Evolutionary conservation across 2,329 filamentous ascomycete species (phyloP), one percentile per base, ranked within the genome.

Genomic region (Harringtonia lauricola): DNA sequence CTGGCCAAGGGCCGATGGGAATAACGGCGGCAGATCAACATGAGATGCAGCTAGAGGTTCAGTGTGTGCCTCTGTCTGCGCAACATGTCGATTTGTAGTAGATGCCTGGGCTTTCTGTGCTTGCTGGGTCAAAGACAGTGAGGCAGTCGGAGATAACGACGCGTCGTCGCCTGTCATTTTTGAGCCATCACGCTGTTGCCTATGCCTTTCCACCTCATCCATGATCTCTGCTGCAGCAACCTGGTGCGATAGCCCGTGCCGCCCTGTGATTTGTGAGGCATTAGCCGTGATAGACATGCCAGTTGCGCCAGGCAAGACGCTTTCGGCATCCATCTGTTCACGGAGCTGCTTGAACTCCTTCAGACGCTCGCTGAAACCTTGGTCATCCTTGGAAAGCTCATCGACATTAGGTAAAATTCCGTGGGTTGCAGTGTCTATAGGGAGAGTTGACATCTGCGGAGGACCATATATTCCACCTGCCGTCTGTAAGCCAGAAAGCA

Each of bases 311-410:
- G 36, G 18, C 4, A 12, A 19, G 14, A 58, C 54, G 45, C 67
- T 62, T 41, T 72, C 67, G 15, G 72, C 68, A 46, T 89, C 86
- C 47, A 82, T 76, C 56, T 85, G 76, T n/a, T 81, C 75, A 52
- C 85, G 76, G 40, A 92, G 65, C 26, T 83, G 76, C 54, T 94
- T 79, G 58, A 95, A 95, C 57, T 95, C 83, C 52, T 84, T 78
- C 18, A 95, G 70, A 37, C 89, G 81, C 38, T 86, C 84, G 48
- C 70, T 71, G 52, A 79, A 81, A 0, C 76, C 78, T 52, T 79
- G 70, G 0, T 64, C 51, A 48, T 82, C 78, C 46, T 69, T 64
- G 43, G 64, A 57, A 7, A 79, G 66, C 45, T 76, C 66, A 31
- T 69, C 66, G 2, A 66, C 63, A 21, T 61, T 60, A 1, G 74